Percentiles rank a stretch among this genome's conserved stretches.
Conservation (phyloP, 495 filamentous ascomycete species). For the Pseudotulostoma volvatum region DNA sequence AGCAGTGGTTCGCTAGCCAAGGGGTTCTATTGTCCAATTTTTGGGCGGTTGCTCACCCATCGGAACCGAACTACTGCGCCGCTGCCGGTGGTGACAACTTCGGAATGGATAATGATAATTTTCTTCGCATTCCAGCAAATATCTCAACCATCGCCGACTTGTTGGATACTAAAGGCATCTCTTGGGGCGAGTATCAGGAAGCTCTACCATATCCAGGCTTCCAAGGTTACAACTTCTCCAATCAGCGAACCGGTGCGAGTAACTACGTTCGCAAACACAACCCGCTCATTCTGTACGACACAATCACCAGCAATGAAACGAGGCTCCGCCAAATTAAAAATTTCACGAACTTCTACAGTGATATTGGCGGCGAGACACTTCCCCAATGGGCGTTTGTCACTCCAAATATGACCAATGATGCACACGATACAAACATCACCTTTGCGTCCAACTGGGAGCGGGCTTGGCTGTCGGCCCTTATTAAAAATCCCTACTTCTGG, state of each 20-base stretch:
- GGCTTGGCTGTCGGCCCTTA: conserved; percentile 43
- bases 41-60: conserved; percentile 47
- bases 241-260: conserved; percentile 32
- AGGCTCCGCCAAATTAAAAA: conserved; percentile 50
- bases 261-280: conserved; percentile 69
- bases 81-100: conserved; percentile 46
- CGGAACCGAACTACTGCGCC: conserved; percentile 54
- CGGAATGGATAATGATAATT: conserved; percentile 53
- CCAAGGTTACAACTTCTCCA: conserved; percentile 41
- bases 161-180: conserved; percentile 48
- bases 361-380: conserved; percentile 38
- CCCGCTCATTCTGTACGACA: conserved; percentile 43
- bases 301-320: conserved; percentile 34
- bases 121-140: conserved; percentile 38
- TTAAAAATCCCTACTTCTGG: conserved; percentile 48
- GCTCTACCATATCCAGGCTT: conserved; percentile 53
- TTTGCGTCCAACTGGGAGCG: conserved; percentile 42
- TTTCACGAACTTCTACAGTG: conserved; percentile 43
- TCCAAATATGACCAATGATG: conserved; percentile 42
- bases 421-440: conserved; percentile 50
- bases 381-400: conserved; percentile 65
- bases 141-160: conserved; percentile 54
- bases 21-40: conserved; percentile 52
- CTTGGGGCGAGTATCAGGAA: conserved; percentile 58
- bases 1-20: conserved; percentile 39